Conservation (phyloP, 129 eudicot species). For the Arctium minus region DNA sequence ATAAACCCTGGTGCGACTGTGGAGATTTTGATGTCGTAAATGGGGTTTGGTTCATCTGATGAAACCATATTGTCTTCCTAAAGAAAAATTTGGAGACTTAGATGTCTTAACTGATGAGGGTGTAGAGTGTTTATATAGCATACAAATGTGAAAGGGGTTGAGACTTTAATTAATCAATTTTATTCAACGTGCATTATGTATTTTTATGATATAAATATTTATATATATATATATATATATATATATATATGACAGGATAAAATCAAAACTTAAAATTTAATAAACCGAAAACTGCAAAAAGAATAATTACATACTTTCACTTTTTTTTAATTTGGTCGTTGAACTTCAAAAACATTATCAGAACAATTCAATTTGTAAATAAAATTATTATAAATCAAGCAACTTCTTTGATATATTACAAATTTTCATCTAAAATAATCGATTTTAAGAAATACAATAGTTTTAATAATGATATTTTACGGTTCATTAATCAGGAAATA, state of each 20-base stretch:
- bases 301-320: too few relatives aligned
- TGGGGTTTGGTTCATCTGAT: constrained; percentile 14
- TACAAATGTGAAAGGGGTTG: background rate
- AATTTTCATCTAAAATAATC: too few relatives aligned
- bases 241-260: too few relatives aligned
- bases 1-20: constrained; percentile 55
- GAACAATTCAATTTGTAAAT: too few relatives aligned
- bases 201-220: background rate
- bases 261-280: background rate
- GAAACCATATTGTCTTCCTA: constrained; percentile 25
- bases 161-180: background rate
- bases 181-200: background rate
- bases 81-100: background rate
- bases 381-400: too few relatives aligned
- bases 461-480: too few relatives aligned
- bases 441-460: too few relatives aligned
- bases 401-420: too few relatives aligned
- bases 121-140: background rate
- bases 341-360: too few relatives aligned
- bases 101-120: background rate
- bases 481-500: too few relatives aligned
- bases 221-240: background rate
- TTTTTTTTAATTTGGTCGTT: too few relatives aligned
- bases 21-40: constrained; percentile 46
- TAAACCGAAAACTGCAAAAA: background rate